Base-by-base conservation (phyloP, 2,329 filamentous ascomycete genomes). In the Leptographium lundbergii region DNA sequence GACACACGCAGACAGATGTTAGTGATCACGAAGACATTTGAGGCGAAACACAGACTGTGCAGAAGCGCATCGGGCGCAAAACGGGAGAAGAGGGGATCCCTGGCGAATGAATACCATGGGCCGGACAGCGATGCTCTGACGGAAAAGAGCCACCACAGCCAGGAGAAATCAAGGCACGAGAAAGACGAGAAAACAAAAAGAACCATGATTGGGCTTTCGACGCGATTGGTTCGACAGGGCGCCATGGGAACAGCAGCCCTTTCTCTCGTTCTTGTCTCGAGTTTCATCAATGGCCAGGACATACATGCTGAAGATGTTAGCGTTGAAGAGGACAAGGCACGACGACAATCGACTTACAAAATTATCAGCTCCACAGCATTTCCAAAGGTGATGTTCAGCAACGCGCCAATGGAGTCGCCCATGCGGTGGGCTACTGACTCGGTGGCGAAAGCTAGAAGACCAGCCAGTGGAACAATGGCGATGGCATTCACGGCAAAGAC, bases 361-460 rank as follows among this genome's bases (percentile, higher is more conserved):
- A 91, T 89, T 68, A 91, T 90, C 68, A 91, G 72, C 71, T 91
- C 87, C 27, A 90, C 87, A 25, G 87, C 78, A 66, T 79, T 85
- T 76, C 91, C 92, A 70, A 96, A 96, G 2, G 87, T 88, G 10
- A 91, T 89, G 68, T 96, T 96, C 60, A 96, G 78, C 51, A 97
- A 75, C 59, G 91, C 92, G 62, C 92, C 92, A 4, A 96, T 74
- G 0, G 89, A 91, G 69, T 91, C 90, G 65, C 87, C 87, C 72
- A 91, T 78, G 65, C 83, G 82, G 63, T 79, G 79, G 54, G 87
- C 86, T 60, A 90, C 87, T 60, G 82, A 86, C 72, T 91, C 87
- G 19, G 87, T 91, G 42, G 87, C 87, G 71, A 84, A 84, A 65
- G 82, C 84, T 65, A 91, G 75, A 57, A 91, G 72, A 59, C 84